Base-by-base conservation (phyloP, 257 asterid genomes). In the Fraxinus excelsior region DNA sequence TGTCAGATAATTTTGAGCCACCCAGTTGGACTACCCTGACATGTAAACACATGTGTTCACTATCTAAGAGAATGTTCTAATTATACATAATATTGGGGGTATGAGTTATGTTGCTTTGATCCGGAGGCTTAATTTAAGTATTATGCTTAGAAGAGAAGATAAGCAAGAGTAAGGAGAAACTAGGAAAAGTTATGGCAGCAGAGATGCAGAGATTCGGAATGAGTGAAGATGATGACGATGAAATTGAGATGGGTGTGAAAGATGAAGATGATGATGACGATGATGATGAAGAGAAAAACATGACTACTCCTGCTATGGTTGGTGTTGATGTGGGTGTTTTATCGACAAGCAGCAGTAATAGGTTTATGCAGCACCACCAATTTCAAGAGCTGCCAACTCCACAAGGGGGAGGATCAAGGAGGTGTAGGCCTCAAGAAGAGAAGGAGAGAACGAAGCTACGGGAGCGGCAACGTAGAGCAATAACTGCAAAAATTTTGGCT, bases 391-490 rank as follows among this genome's bases (percentile, higher is more conserved):
- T 79, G 80, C 86, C 82, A n/a, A 90, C 91, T 76, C 89, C 94
- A 6, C 97, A 85, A 79, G 96, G 86, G 67, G 97, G 93, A 74
- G 97, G 94, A 80, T 35, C 85, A 51, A 87, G 98, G 75, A 90
- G 98, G 88, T 93, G 94, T 84, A 87, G 98, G 86, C 99, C 99
- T 34, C 87, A 88, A 62, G 99, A 95, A 81, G 99, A 95, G 88
- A 95, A 95, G 91, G 99, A 95, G 86, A 87, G 99, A 76, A 95
- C 99, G 28, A 95, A 95, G 88, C 87, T 95, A 67, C 86, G 99
- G 71, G 99, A 95, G 87, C 87, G 99, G 35, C 99, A 95, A 74
- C 91, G 99, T 32, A 89, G 99, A 82, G 99, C 99, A 28, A 87
- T 95, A 81, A 95, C 99, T 28, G 98, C 99, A 29, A 95, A 95